Percentiles rank a stretch among this genome's conserved stretches.
Evolutionary conservation across 2,329 filamentous ascomycete genomes (phyloP).

Genomic region (Fusarium albosuccineum): DNA sequence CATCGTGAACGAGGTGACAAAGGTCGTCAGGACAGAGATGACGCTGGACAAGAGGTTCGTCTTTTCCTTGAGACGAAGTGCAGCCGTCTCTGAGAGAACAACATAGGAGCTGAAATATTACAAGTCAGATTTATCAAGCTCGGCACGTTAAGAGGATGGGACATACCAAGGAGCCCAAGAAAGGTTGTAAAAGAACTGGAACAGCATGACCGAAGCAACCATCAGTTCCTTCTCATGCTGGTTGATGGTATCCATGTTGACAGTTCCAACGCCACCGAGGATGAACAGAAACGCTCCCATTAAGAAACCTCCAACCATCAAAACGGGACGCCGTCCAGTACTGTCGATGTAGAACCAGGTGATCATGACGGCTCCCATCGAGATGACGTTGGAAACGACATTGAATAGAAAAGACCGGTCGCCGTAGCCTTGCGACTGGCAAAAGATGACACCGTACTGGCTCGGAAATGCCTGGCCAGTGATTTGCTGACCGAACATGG

Average conservation of each 20-base stretch:
- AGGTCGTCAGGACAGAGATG: constrained; percentile 49
- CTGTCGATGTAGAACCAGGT: constrained; percentile 38
- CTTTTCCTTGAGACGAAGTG: constrained; percentile 48
- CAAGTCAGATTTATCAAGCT: neutral
- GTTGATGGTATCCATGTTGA: constrained; percentile 61
- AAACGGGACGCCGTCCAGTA: neutral
- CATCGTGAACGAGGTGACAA: constrained; percentile 52
- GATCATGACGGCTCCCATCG: constrained; percentile 16
- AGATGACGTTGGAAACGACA: constrained; percentile 35
- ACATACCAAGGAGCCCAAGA: constrained; percentile 46
- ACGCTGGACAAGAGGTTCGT: constrained; percentile 47
- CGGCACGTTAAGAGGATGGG: accelerated
- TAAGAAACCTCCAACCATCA: constrained; percentile 8
- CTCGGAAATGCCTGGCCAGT: constrained; percentile 49
- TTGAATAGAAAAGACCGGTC: constrained; percentile 44
- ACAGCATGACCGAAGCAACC: constrained; percentile 47
- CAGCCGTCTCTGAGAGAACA: constrained; percentile 43
- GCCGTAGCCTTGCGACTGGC: constrained; percentile 45
- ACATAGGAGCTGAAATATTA: constrained; percentile 36
- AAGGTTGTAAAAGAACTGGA: constrained; percentile 41
- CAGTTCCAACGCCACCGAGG: neutral
- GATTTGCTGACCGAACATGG: constrained; percentile 51
- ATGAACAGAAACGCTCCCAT: constrained; percentile 5
- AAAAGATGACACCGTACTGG: constrained; percentile 50
- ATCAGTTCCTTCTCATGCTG: constrained; percentile 64